A percentile compares a stretch with the other conserved stretches of the same genome.
These are phyloP conservation scores for Spathaspora boniae DNA, from an alignment of 805 yeast genomes.

Conservation along the genomic window DNA sequence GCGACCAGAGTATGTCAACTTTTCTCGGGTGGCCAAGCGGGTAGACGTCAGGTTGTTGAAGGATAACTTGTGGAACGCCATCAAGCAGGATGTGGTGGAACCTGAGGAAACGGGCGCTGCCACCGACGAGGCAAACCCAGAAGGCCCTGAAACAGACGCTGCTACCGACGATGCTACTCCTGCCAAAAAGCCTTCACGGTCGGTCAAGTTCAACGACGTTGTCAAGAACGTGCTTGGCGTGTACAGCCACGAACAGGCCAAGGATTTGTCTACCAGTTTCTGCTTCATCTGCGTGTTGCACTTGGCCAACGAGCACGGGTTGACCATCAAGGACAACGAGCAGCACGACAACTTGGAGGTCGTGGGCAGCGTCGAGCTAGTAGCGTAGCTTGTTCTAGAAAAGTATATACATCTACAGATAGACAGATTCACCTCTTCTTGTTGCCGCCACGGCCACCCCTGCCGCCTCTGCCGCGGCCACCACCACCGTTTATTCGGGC, in stretches of 20 bases:
- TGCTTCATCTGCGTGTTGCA: slow-evolving; percentile 43
- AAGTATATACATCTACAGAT: too few species aligned
- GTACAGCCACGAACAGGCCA: slow-evolving; percentile 36
- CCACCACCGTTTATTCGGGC: slow-evolving; percentile 34
- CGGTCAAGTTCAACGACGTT: slow-evolving; percentile 34
- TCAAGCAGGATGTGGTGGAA: slow-evolving; percentile 15
- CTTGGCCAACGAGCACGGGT: slow-evolving; percentile 44
- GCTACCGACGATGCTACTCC: slow-evolving; percentile 20
- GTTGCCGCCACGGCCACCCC: slow-evolving; percentile 2
- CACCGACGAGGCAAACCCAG: background rate
- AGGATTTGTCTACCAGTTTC: slow-evolving; percentile 43
- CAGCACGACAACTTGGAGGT: slow-evolving; percentile 33
- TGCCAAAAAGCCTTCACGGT: slow-evolving; percentile 20
- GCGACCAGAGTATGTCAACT: slow-evolving; percentile 39
- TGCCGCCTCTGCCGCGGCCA: slow-evolving; percentile 5
- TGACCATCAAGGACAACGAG: slow-evolving; percentile 29
- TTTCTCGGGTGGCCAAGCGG: slow-evolving; percentile 40
- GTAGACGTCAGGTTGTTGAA: slow-evolving; percentile 39
- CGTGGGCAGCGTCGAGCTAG: slow-evolving; percentile 19
- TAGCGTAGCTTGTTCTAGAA: background rate
- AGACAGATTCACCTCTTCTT: slow-evolving; percentile 2
- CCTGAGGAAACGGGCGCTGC: slow-evolving; percentile 8
- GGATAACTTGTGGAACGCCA: slow-evolving; percentile 39
- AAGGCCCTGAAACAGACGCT: slow-evolving; percentile 7
- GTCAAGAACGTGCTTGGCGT: slow-evolving; percentile 30